Base-by-base conservation (phyloP, 2,329 filamentous ascomycete species). In the Aspergillus sp. region DNA sequence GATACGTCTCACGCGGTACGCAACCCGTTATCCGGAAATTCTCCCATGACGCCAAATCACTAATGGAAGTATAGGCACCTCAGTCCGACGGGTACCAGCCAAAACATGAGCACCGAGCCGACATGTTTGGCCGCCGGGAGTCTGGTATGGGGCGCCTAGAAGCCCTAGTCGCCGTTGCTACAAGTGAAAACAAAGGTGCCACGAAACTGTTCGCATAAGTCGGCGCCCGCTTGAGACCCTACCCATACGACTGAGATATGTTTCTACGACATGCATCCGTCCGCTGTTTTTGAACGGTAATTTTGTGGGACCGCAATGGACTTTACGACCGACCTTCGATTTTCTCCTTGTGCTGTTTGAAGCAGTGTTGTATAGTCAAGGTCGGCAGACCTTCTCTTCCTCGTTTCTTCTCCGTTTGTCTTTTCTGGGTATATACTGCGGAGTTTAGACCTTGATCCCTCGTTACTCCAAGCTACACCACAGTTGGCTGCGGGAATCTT, bases 91-190 rank as follows among this genome's bases (percentile, higher is more conserved):
- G 60, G 50, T 69, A 69, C 53, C 60, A 61, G 38, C 44, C 58
- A 16, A 65, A 68, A 50, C 60, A 58, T 47, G 63, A 67, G 38
- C 54, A 62, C 24, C 63, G 67, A 33, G 51, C 66, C 42, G 60
- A 60, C 24, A 57, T 67, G 24, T 68, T 67, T 44, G 54, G 63
- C 17, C 60, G 52, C 43, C 60, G 65, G 33, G 66, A 69, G 30
- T 63, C 64, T 35, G 73, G 72, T 22, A 75, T 79, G 73, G 75
- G 73, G 42, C 69, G 76, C 19, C 65, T 79, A n/a, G 76, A 79
- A 56, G 76, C 76, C 46, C 70, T 79, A 44, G 76, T 79, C 38
- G 76, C 76, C 20, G 76, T 78, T 48, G 76, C 76, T 32, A 79
- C 76, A 6, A 76, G 75, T 49, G 76, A 76, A 54, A 73, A 75